Base-by-base conservation (phyloP, 441 rosid species). In the Erodium chrysanthum region DNA sequence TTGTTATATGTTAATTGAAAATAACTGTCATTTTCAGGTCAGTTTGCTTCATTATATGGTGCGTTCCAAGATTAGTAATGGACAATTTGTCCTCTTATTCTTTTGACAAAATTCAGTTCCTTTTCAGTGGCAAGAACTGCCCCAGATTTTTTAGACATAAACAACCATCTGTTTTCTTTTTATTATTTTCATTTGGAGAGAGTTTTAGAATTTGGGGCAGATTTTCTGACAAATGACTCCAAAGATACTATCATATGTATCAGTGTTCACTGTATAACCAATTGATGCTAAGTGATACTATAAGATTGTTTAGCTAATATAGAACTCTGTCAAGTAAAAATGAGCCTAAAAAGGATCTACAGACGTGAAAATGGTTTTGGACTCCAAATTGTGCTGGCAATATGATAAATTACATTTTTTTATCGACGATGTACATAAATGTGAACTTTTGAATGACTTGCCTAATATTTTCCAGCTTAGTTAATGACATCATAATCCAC, bases 1-100 rank as follows among this genome's bases (percentile, higher is more conserved):
- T 64, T 67, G 85, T 79, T 22, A 54, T 35, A 11, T 71, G 56
- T 15, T 27, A 18, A 27, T 20, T 56, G 23, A 44, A 54, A 17
- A 58, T 58, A 15, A 48, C 15, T 14, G 2, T n/a, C 18, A 48
- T 15, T 48, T 15, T 48, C 56, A n/a, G 22, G 12, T 17, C 63
- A 20, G 56, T 48, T 48, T 48, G 56, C 56, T 48, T 48, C 20
- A 15, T 48, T 48, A 7, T 42, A 42, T 42, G 48, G 48, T 31
- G 35, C 2, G 0, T 2, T 31, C 35, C 35, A 31, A 2, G 35
- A 31, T 31, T 31, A 31, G 35, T 31, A 1, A 31, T 31, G 35
- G 35, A 31, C 35, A 31, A 31, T 31, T 31, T 31, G 6, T 31
- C 35, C 35, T 31, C 35, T 31, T 31, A 4, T 31, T 2, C 35